Percentiles rank a stretch among this genome's conserved stretches.
Conservation (phyloP, 345 rosid genomes). For the Heritiera littoralis region DNA sequence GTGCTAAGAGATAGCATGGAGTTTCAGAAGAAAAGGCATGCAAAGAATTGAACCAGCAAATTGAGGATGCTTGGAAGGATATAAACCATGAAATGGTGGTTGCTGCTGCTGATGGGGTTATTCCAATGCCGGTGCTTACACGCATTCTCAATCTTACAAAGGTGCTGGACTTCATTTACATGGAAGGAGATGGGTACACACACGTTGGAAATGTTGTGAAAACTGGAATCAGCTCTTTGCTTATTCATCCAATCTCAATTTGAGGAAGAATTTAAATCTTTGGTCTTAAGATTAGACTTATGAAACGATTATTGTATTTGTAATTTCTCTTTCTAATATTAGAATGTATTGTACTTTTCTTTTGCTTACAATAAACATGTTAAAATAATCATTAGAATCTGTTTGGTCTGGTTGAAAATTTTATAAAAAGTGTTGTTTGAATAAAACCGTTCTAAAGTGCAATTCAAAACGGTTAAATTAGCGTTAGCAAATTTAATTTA, state of each 20-base stretch:
- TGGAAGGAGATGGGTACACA: conserved; percentile 16
- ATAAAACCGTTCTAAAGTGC: too few species aligned
- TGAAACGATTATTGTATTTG: too few species aligned
- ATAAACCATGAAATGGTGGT: conserved; percentile 20
- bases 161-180: conserved; percentile 21
- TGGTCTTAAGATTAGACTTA: too few species aligned
- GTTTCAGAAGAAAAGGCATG: not conserved
- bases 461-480: too few species aligned
- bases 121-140: conserved; percentile 15
- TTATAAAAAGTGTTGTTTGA: too few species aligned
- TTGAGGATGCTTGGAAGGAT: conserved; percentile 30
- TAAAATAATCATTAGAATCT: too few species aligned
- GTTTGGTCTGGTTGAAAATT: too few species aligned
- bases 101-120: not conserved
- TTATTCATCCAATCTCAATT: not conserved
- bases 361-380: too few species aligned
- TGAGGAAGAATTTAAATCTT: not conserved
- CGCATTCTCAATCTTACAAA: conserved; percentile 23
- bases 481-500: too few species aligned
- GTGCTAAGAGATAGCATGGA: not conserved
- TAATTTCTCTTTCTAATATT: too few species aligned
- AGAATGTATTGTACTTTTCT: too few species aligned
- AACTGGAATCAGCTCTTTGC: not conserved
- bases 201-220: not conserved
- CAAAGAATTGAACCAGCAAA: conserved; percentile 1